Conservation (phyloP, 148 eudicot species). For the Amaranthus hypochondriacus region DNA sequence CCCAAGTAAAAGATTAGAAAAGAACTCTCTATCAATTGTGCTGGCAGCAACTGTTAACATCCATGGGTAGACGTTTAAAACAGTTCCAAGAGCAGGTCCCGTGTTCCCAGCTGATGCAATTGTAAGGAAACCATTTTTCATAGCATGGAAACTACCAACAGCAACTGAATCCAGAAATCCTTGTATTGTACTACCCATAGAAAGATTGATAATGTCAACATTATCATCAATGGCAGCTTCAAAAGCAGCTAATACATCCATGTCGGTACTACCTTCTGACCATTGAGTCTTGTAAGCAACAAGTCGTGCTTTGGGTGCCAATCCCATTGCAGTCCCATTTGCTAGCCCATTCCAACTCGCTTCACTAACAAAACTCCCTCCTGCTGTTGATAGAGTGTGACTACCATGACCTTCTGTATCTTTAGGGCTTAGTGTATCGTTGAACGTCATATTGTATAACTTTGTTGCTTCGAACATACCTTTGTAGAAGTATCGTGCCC, state of each 20-base stretch:
- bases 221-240: slow-evolving; percentile 19
- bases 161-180: background rate
- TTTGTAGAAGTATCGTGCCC: slow-evolving; percentile 21
- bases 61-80: slow-evolving; percentile 21
- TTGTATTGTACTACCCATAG: background rate
- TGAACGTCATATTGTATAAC: background rate
- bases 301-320: no score
- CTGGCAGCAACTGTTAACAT: slow-evolving; percentile 20
- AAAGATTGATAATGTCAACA: slow-evolving; percentile 7
- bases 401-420: no score
- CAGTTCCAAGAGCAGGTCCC: background rate
- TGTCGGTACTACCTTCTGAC: background rate
- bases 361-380: background rate
- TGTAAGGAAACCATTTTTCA: slow-evolving; percentile 4
- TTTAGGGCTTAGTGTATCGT: background rate
- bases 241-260: slow-evolving; percentile 12
- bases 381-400: slow-evolving; percentile 1
- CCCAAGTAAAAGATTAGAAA: slow-evolving; percentile 4
- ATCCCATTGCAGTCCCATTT: slow-evolving; percentile 10
- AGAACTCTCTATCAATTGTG: slow-evolving; percentile 13
- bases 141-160: slow-evolving; percentile 16
- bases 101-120: slow-evolving; percentile 14
- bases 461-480: background rate
- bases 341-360: background rate
- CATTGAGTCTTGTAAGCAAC: slow-evolving; percentile 22